Evolutionary conservation across 2,329 filamentous ascomycete species (phyloP).

Genomic region (Daldinia eschscholtzii): DNA sequence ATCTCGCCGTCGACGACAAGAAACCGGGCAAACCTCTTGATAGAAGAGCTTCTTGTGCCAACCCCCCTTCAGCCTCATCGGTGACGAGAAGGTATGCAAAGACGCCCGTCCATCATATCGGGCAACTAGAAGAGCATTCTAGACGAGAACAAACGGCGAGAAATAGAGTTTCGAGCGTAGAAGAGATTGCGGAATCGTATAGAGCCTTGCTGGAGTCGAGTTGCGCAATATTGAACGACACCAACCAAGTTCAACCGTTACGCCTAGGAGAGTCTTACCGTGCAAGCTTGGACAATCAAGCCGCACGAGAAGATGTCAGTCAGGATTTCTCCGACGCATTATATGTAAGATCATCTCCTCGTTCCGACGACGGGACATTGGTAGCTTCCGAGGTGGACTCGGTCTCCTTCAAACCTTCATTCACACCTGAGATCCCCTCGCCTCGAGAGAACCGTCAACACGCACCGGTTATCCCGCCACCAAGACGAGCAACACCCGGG

Average conservation of each 20-base stretch:
- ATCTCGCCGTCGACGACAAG: constrained; percentile 53
- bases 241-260: constrained; percentile 45
- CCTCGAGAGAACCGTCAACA: constrained; percentile 45
- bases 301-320: constrained; percentile 24
- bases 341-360: constrained; percentile 50
- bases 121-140: constrained; percentile 60
- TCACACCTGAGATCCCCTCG: constrained; percentile 54
- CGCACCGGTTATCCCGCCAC: constrained; percentile 16
- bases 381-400: constrained; percentile 62
- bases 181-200: constrained; percentile 66
- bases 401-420: constrained; percentile 62
- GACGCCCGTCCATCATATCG: constrained; percentile 64
- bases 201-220: constrained; percentile 60
- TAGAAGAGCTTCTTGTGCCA: constrained; percentile 44
- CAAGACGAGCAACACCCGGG: constrained; percentile 42
- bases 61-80: constrained; percentile 44
- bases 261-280: constrained; percentile 29
- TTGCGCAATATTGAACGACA: constrained; percentile 52
- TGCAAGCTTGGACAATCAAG: constrained; percentile 3
- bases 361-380: constrained; percentile 61
- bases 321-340: constrained; percentile 35
- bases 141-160: constrained; percentile 43
- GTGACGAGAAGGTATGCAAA: constrained; percentile 62
- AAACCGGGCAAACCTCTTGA: constrained; percentile 42
- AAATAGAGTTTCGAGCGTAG: constrained; percentile 58